These are phyloP conservation scores for Phytophthora fragariaefolia DNA, from an alignment of 352 stramenopile genomes.

Conservation along the genomic window DNA sequence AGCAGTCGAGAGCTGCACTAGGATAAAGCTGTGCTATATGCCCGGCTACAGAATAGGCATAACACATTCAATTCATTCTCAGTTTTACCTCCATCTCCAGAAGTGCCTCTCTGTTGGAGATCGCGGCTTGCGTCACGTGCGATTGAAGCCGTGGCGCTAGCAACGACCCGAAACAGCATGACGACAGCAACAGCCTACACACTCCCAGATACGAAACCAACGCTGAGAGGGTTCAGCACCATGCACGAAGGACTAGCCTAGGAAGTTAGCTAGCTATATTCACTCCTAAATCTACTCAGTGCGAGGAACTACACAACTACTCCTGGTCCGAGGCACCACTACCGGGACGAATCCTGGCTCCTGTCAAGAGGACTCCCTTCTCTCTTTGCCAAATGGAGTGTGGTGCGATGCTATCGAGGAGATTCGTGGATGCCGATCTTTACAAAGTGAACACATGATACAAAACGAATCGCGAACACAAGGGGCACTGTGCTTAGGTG, in stretches of 20 bases:
- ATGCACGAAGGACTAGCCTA: background rate
- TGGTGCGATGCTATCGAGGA: no score
- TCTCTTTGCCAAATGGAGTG: no score
- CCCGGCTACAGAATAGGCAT: no score
- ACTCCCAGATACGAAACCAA: background rate
- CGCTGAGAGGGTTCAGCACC: background rate
- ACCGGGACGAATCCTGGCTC: background rate
- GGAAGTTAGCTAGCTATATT: background rate
- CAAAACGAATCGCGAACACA: no score
- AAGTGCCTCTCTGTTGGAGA: no score
- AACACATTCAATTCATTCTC: no score
- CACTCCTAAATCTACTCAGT: background rate
- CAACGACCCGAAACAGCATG: background rate
- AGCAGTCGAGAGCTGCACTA: no score
- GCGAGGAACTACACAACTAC: background rate
- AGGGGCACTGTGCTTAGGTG: no score
- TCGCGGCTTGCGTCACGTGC: conserved; percentile 1
- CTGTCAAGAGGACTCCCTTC: background rate
- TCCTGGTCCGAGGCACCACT: background rate
- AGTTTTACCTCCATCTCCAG: no score
- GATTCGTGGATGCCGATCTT: no score
- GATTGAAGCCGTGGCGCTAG: background rate
- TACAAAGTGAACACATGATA: no score
- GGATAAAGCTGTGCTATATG: no score
- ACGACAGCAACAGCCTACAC: background rate